Conservation (phyloP, 2,329 filamentous ascomycete genomes). For the Aspergillus sp. region DNA sequence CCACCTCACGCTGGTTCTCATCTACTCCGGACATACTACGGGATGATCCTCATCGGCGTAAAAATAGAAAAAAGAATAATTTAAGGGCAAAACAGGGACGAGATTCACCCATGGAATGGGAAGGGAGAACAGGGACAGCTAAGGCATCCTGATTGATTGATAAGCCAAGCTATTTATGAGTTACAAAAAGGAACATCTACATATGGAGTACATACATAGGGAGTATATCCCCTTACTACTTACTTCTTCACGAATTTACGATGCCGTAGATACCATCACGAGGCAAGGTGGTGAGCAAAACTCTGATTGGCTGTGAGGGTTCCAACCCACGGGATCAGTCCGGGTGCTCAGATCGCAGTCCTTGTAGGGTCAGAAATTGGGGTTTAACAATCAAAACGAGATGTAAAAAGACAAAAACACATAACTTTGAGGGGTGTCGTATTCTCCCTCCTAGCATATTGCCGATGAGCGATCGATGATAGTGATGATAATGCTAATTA, state of each 20-base stretch:
- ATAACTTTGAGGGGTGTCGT: background rate
- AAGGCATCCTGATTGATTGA: too few relatives aligned
- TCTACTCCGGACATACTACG: background rate
- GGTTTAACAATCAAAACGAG: background rate
- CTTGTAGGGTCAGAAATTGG: background rate
- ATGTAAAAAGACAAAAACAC: background rate
- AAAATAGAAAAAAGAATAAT: too few relatives aligned
- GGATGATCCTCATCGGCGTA: background rate
- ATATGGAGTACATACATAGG: background rate
- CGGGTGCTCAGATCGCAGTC: constrained; percentile 19
- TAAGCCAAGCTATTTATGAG: background rate
- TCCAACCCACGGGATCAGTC: constrained; percentile 9
- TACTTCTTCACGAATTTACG: too few relatives aligned
- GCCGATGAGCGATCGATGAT: background rate
- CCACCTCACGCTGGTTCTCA: background rate
- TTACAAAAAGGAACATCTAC: background rate
- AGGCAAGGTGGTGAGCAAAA: constrained; percentile 3
- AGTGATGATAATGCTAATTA: background rate
- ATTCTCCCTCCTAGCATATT: background rate
- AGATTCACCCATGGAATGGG: too few relatives aligned
- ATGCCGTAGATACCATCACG: background rate
- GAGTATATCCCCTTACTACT: background rate
- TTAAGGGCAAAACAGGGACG: too few relatives aligned
- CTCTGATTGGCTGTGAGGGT: background rate
- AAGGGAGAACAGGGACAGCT: too few relatives aligned